Base-by-base conservation (phyloP, 2,329 filamentous ascomycete species). In the Diaporthe sp. region DNA sequence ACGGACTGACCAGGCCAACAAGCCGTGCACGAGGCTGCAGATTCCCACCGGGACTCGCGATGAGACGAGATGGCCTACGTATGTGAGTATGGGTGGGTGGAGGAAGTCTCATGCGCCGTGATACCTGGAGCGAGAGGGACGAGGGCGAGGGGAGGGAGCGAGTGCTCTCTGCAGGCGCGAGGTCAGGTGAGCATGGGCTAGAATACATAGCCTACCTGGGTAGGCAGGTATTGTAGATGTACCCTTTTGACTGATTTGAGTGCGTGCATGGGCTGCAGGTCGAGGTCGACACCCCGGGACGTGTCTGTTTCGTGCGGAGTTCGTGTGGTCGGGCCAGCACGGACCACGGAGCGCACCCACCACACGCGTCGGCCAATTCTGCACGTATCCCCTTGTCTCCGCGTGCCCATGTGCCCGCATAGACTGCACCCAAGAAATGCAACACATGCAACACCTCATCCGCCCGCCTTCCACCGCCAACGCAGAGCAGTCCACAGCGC, bases 251-350 rank as follows among this genome's bases (percentile, higher is more conserved):
- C 31, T 31, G 31, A 81, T 76, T 74, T 68, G 58, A 73, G 63
- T 76, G 78, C 76, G 78, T 76, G 80, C 81, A 79, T 75, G 80
- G 80, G 79, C 80, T 82, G 79, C 47, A 70, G 47, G 65, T 61
- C 31, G 65, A 79, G 79, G 80, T 70, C 71, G 75, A 72, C 74
- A 71, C 67, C 60, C 58, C 71, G 55, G 60, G 75, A 76, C 75
- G 75, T 76, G 75, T 76, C 73, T 51, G 60, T 75, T 75, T 76
- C 75, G 75, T 71, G 75, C 72, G 49, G 47, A 57, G 75, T 75
- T 76, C 75, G 75, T 76, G 75, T 76, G 25, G 31, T 28, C 8
- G 1, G 7, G 0, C 17, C 5, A 34, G 58, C 71, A 73, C 71
- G 58, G 58, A 12, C 28, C 58, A 73, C 8, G 17, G 0, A 1